Conservation (phyloP, 306 rosid species). For the Cucumis hystrix region DNA sequence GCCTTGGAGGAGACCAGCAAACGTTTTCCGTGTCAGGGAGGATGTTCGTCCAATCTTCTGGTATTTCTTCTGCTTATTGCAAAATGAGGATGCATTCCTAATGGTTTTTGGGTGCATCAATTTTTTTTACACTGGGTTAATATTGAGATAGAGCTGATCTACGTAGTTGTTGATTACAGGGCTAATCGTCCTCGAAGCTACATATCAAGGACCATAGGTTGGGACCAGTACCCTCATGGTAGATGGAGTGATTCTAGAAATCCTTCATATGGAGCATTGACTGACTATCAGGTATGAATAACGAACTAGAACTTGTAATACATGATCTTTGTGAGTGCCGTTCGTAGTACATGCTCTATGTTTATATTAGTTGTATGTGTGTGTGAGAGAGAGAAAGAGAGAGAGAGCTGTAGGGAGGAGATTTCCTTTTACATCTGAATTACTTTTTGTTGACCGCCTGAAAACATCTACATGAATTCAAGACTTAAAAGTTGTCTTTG, state of each 20-base stretch:
- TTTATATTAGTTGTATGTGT: background rate
- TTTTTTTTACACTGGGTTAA: background rate
- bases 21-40: constrained; percentile 69
- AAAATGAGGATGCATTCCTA: background rate
- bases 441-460: background rate
- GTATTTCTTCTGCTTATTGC: constrained; percentile 21
- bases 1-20: constrained; percentile 88
- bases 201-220: constrained; percentile 84
- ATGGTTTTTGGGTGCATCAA: background rate
- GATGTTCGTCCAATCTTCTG: constrained; percentile 93
- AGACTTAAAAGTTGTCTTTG: background rate
- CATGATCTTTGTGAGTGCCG: background rate
- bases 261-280: constrained; percentile 80
- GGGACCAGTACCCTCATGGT: constrained; percentile 97
- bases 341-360: background rate
- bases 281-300: constrained; percentile 67
- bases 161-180: constrained; percentile 35
- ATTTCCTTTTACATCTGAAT: background rate
- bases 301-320: background rate
- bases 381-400: background rate
- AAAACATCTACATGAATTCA: background rate
- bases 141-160: constrained; percentile 15
- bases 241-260: constrained; percentile 87
- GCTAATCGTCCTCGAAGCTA: constrained; percentile 98
- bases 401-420: background rate